Evolutionary conservation across 768 basidiomycete genomes (phyloP).

Genomic region (Cubamyces sp.): DNA sequence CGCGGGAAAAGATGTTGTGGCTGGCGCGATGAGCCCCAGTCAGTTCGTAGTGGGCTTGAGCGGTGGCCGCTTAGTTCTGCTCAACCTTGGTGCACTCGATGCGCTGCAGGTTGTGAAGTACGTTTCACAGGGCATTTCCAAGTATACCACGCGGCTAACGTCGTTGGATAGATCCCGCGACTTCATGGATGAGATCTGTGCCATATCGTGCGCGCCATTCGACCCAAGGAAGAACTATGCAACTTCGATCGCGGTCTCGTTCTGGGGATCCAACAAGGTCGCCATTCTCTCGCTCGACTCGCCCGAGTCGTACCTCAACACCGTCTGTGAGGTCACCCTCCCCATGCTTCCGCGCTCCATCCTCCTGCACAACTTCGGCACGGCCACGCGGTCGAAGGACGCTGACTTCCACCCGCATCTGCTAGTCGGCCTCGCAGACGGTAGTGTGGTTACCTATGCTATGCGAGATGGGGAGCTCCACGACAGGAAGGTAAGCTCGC

Average conservation of each 20-base stretch:
- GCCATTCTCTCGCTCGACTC: constrained; percentile 53
- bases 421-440: constrained; percentile 76
- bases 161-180: constrained; percentile 16
- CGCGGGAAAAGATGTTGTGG: constrained; percentile 53
- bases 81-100: constrained; percentile 50
- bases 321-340: constrained; percentile 45
- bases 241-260: constrained; percentile 61
- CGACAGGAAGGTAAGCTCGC: constrained; percentile 60
- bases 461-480: constrained; percentile 39
- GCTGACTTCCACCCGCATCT: constrained; percentile 55
- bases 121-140: constrained; percentile 17
- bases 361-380: constrained; percentile 63
- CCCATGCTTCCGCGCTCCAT: constrained; percentile 49
- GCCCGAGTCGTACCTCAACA: constrained; percentile 26
- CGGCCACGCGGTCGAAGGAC: constrained; percentile 38
- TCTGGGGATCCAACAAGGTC: constrained; percentile 73
- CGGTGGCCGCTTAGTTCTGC: constrained; percentile 53
- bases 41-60: constrained; percentile 67
- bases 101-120: constrained; percentile 41
- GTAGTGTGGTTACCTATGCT: constrained; percentile 63
- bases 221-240: constrained; percentile 52
- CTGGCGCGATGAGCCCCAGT: constrained; percentile 69
- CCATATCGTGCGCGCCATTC: constrained; percentile 65
- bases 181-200: constrained; percentile 60
- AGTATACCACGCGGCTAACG: not conserved